Evolutionary conservation across 805 yeast genomes (phyloP).

Genomic region (Candida pini): DNA sequence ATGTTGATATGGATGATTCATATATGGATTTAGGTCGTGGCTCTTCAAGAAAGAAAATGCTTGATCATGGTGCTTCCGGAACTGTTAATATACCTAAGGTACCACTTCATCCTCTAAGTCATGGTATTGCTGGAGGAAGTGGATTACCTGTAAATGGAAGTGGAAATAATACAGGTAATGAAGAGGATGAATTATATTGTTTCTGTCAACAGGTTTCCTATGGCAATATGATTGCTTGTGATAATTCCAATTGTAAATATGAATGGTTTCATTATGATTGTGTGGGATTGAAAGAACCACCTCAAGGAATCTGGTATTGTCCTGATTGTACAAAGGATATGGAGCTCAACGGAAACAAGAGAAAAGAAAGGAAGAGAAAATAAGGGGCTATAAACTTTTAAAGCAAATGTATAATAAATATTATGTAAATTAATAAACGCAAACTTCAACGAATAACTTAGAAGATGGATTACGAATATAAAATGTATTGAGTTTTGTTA

Average conservation of each 20-base stretch:
- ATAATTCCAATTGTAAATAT: slow-evolving; percentile 52
- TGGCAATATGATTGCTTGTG: slow-evolving; percentile 62
- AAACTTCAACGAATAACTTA: not conserved
- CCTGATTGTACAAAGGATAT: slow-evolving; percentile 62
- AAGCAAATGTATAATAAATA: not conserved
- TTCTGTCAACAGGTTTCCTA: slow-evolving; percentile 91
- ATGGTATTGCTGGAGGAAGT: slow-evolving; percentile 7
- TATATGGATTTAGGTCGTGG: slow-evolving; percentile 7
- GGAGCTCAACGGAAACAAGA: slow-evolving; percentile 19
- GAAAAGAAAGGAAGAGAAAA: slow-evolving; percentile 22
- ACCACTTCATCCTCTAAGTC: slow-evolving; percentile 1
- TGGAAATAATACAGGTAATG: slow-evolving; percentile 36
- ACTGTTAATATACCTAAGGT: slow-evolving; percentile 21
- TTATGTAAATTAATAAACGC: not conserved
- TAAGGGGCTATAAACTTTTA: not conserved
- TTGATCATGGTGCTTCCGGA: slow-evolving; percentile 24
- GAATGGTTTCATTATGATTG: slow-evolving; percentile 69
- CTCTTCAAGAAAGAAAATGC: slow-evolving; percentile 10
- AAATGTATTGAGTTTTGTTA: no score
- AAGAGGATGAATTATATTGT: slow-evolving; percentile 72
- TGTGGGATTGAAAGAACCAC: slow-evolving; percentile 91
- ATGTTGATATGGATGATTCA: slow-evolving; percentile 15
- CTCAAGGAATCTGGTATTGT: slow-evolving; percentile 95
- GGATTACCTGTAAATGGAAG: slow-evolving; percentile 10
- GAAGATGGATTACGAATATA: no score